phyloP scores from a whole-genome alignment of 2,329 filamentous ascomycete genomes.

The Trichoderma atroviride region DNA sequence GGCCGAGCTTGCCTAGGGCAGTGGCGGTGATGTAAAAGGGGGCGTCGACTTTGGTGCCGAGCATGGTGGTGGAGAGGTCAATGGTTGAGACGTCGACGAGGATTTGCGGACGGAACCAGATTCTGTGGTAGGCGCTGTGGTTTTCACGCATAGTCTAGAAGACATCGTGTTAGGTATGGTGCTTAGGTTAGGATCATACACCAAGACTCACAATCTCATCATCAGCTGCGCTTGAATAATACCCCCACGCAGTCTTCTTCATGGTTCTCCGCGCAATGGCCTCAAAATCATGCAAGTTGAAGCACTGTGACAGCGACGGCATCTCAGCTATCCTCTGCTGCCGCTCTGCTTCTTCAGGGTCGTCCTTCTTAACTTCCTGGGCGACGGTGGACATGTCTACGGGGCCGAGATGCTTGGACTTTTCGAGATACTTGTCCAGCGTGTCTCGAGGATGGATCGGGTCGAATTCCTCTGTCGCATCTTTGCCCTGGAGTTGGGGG shows the following conservation, averaged over 20 bases:
- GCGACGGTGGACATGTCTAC: slow-evolving; percentile 86
- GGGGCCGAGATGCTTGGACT: slow-evolving; percentile 82
- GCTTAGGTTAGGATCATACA: background rate
- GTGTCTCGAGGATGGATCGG: slow-evolving; percentile 89
- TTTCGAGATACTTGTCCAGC: slow-evolving; percentile 79
- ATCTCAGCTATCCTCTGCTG: slow-evolving; percentile 74
- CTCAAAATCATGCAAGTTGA: slow-evolving; percentile 95
- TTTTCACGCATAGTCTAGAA: slow-evolving; percentile 88
- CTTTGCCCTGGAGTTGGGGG: slow-evolving; percentile 64
- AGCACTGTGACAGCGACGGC: slow-evolving; percentile 83
- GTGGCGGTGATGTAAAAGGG: slow-evolving; percentile 98
- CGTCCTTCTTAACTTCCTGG: slow-evolving; percentile 70
- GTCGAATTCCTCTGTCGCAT: slow-evolving; percentile 89
- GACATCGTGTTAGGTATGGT: background rate
- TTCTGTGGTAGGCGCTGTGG: slow-evolving; percentile 92
- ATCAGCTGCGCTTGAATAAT: slow-evolving; percentile 87
- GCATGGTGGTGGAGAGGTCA: slow-evolving; percentile 89
- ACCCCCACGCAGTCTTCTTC: slow-evolving; percentile 97
- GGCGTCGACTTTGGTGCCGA: slow-evolving; percentile 79
- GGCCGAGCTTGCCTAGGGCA: slow-evolving; percentile 89
- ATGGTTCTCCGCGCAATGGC: slow-evolving; percentile 85
- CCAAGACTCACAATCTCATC: slow-evolving; percentile 45
- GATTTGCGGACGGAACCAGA: slow-evolving; percentile 90
- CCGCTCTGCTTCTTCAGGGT: slow-evolving; percentile 61
- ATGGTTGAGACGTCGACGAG: slow-evolving; percentile 88